Conservation (phyloP, 106 monocot genomes). For the Dendrobium nobile region DNA sequence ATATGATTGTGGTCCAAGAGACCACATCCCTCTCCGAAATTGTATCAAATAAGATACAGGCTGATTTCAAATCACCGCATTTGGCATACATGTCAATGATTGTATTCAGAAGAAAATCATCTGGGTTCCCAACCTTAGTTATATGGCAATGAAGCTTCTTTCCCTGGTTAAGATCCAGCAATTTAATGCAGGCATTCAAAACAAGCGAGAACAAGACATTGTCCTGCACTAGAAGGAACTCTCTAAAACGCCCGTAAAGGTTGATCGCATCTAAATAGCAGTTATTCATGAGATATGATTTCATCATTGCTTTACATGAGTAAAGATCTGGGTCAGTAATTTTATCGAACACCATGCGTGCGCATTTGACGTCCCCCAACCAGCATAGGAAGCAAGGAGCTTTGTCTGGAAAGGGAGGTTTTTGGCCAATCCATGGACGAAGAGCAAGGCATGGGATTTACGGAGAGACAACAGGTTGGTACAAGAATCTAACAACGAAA, state of each 20-base stretch:
- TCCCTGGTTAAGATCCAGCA: conserved; percentile 23
- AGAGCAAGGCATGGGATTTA: conserved; percentile 3
- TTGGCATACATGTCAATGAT: conserved; percentile 58
- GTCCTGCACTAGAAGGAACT: conserved; percentile 6
- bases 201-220: conserved; percentile 35
- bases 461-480: not conserved
- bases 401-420: conserved; percentile 19
- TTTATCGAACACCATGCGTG: conserved; percentile 12
- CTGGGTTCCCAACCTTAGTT: conserved; percentile 35
- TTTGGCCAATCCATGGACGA: not conserved
- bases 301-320: conserved; percentile 17
- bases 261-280: conserved; percentile 19
- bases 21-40: conserved; percentile 34
- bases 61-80: conserved; percentile 29
- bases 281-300: conserved; percentile 13
- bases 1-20: conserved; percentile 52
- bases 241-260: conserved; percentile 23
- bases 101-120: conserved; percentile 39
- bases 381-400: conserved; percentile 9
- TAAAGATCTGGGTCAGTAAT: conserved; percentile 19
- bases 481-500: conserved; percentile 7
- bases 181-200: conserved; percentile 43
- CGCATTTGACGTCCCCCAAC: not conserved
- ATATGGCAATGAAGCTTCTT: conserved; percentile 46
- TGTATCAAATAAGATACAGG: conserved; percentile 30